phyloP scores from a whole-genome alignment of 306 rosid genomes.

The Carpinus fangiana region DNA sequence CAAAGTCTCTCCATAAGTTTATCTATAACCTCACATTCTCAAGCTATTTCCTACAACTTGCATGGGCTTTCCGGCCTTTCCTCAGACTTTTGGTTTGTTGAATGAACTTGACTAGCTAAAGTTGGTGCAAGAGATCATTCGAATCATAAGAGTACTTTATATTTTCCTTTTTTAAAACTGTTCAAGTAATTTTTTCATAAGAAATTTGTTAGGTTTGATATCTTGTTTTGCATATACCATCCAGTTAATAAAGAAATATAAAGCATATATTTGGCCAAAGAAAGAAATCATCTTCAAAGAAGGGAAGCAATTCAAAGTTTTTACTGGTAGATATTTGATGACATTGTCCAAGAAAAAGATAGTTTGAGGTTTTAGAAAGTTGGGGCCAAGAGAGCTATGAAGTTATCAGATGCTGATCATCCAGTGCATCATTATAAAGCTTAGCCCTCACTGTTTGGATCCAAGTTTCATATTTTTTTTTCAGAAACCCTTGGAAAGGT shows the following conservation, averaged over 20 bases:
- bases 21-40: conserved; percentile 40
- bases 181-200: conserved; percentile 39
- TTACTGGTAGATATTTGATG: conserved; percentile 82
- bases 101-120: conserved; percentile 29
- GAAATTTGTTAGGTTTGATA: conserved; percentile 73
- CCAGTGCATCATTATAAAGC: conserved; percentile 71
- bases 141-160: conserved; percentile 36
- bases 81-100: conserved; percentile 47
- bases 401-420: conserved; percentile 89
- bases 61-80: conserved; percentile 48
- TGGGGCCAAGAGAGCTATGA: conserved; percentile 96
- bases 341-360: conserved; percentile 87
- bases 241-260: conserved; percentile 95
- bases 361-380: conserved; percentile 84
- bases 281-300: conserved; percentile 92
- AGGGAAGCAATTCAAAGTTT: conserved; percentile 78
- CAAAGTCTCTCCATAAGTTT: conserved; percentile 59
- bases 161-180: conserved; percentile 36
- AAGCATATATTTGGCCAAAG: conserved; percentile 99
- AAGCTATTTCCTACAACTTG: conserved; percentile 48
- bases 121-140: conserved; percentile 44
- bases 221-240: conserved; percentile 94
- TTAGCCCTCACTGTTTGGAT: conserved; percentile 83
- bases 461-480: conserved; percentile 74
- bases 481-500: conserved; percentile 81